A percentile compares a stretch with the other conserved stretches of the same genome.
Conservation (phyloP, 2,329 filamentous ascomycete species). For the Paecilomyces variotii region DNA sequence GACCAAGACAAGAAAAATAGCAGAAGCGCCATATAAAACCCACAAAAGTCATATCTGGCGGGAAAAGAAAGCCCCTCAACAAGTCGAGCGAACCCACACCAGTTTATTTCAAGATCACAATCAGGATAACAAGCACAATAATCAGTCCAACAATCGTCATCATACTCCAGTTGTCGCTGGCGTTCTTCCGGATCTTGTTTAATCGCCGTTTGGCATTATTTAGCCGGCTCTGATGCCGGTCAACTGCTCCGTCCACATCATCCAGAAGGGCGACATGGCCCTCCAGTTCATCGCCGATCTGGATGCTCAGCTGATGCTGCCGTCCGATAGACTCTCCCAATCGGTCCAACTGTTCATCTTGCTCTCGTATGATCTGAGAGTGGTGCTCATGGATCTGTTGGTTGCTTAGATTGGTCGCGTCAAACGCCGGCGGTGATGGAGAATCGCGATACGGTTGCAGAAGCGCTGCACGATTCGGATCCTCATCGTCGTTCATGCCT, state of each 20-base stretch:
- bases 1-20: background rate
- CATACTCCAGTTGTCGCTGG: conserved; percentile 82
- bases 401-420: conserved; percentile 60
- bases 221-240: conserved; percentile 69
- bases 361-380: conserved; percentile 68
- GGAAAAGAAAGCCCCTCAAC: background rate
- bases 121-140: conserved; percentile 71
- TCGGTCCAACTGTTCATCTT: conserved; percentile 86
- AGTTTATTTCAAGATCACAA: conserved; percentile 66
- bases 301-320: conserved; percentile 86
- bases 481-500: conserved; percentile 40
- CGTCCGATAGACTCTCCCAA: conserved; percentile 79
- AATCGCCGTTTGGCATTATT: conserved; percentile 67
- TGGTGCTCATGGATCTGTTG: conserved; percentile 84
- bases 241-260: conserved; percentile 75
- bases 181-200: conserved; percentile 62
- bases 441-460: conserved; percentile 55
- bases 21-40: background rate
- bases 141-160: conserved; percentile 74
- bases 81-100: background rate
- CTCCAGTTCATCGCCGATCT: conserved; percentile 93
- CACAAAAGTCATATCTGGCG: background rate
- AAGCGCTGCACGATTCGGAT: conserved; percentile 49
- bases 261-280: conserved; percentile 82
- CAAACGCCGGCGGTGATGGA: conserved; percentile 37